phyloP scores from a whole-genome alignment of 805 yeast species.

The Monosporozyma unispora region DNA sequence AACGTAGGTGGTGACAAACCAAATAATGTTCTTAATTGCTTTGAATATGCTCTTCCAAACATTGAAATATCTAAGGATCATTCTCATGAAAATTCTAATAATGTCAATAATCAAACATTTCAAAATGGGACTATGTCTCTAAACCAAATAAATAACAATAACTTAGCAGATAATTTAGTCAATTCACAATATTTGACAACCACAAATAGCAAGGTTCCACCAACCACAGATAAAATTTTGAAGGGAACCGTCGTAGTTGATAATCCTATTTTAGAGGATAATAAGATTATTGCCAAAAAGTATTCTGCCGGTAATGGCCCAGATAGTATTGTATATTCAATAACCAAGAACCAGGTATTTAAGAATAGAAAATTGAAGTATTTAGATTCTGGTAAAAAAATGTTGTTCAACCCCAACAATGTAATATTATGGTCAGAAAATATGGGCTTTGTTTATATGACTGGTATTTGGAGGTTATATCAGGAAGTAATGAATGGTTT shows the following conservation, averaged over 20 bases:
- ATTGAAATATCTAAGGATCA: too few species aligned
- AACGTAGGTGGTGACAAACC: background rate
- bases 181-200: too few species aligned
- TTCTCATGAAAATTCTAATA: too few species aligned
- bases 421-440: conserved; percentile 81
- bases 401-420: conserved; percentile 35
- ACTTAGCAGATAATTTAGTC: too few species aligned
- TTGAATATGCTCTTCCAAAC: conserved; percentile 23
- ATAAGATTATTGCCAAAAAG: too few species aligned
- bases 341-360: conserved; percentile 24
- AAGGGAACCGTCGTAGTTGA: background rate
- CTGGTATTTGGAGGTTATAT: conserved; percentile 70
- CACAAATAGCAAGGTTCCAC: too few species aligned
- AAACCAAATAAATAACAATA: too few species aligned
- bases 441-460: conserved; percentile 76
- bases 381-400: background rate
- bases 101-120: too few species aligned
- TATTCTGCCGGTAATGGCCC: too few species aligned
- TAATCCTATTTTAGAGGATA: background rate
- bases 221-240: too few species aligned
- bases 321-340: conserved; percentile 4
- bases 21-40: conserved; percentile 12
- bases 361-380: conserved; percentile 9
- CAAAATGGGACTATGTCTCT: too few species aligned
- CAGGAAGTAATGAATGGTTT: conserved; percentile 28